Evolutionary conservation across 805 yeast species (phyloP), one percentile per base, ranked within the genome.

Genomic region (Saccharomycopsis selenospora): DNA sequence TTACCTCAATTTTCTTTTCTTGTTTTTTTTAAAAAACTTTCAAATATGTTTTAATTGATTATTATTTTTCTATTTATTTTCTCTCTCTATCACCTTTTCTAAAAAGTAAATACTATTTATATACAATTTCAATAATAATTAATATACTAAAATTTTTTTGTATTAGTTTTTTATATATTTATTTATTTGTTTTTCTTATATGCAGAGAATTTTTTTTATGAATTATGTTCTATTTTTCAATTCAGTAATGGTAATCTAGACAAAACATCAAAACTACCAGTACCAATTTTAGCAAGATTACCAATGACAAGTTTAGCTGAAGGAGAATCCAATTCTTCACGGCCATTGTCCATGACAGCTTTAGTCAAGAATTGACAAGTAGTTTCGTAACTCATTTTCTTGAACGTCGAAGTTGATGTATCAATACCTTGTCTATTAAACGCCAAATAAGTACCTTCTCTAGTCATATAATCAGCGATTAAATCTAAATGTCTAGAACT

Each of bases 361-460:
- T 89, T 88, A 46, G 97, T 93, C 65, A 93, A 75, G 75, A 93
- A 93, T 68, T 87, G 95, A 72, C 96, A 89, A 1, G 99, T 93
- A 41, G 99, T 93, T 71, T 93, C 99, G 67, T 89, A 93, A 49
- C 96, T 88, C 99, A 93, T 93, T 73, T 93, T 93, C 90, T 88
- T 84, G 73, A 93, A 87, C 14, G 98, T 85, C 5, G 98, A 90
- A 1, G 97, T 89, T 11, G 93, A 79, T 1, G 95, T 77, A 66
- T 93, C 98, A 64, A 95, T 90, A 67, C 99, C 99, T 70, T 88
- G 96, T 75, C 99, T 86, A 68, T 88, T 90, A 75, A 93, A 93
- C 23, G 99, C 96, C 63, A 91, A 70, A 64, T 90, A 93, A 2
- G 95, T 79, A 61, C 99, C 99, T 68, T 93, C 98, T 68, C 99